Evolutionary conservation across 805 yeast species (phyloP).

Genomic region (Saccharomycodes ludwigii): DNA sequence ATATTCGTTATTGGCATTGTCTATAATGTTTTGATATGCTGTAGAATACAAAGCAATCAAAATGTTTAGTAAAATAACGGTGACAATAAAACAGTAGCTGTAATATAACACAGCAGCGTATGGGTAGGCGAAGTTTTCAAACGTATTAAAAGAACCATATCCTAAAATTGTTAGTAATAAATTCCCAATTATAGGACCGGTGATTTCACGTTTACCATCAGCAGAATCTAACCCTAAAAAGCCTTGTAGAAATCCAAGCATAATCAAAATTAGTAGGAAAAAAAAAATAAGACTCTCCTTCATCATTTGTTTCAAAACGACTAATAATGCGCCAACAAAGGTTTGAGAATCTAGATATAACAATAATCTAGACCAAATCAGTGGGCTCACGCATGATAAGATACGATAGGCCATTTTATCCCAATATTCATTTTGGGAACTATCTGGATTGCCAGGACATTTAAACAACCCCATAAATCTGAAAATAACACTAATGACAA

Average conservation of each 20-base stretch:
- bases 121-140: conserved; percentile 68
- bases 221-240: conserved; percentile 79
- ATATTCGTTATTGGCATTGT: conserved; percentile 74
- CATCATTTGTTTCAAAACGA: conserved; percentile 76
- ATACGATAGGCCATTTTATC: conserved; percentile 56
- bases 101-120: conserved; percentile 74
- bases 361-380: conserved; percentile 73
- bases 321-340: conserved; percentile 83
- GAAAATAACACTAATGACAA: conserved; percentile 40
- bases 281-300: conserved; percentile 77
- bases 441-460: conserved; percentile 10
- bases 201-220: conserved; percentile 73
- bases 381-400: conserved; percentile 70
- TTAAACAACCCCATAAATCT: conserved; percentile 30
- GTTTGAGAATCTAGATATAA: conserved; percentile 66
- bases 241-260: conserved; percentile 76
- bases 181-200: conserved; percentile 47
- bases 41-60: conserved; percentile 76
- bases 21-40: conserved; percentile 71
- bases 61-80: conserved; percentile 68
- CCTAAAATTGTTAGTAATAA: conserved; percentile 65
- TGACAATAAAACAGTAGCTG: conserved; percentile 60
- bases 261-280: conserved; percentile 54
- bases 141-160: conserved; percentile 58
- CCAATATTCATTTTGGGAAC: conserved; percentile 21